Base-by-base conservation (phyloP, 768 basidiomycete species). In the button mushroom (Agaricus bisporus) region DNA sequence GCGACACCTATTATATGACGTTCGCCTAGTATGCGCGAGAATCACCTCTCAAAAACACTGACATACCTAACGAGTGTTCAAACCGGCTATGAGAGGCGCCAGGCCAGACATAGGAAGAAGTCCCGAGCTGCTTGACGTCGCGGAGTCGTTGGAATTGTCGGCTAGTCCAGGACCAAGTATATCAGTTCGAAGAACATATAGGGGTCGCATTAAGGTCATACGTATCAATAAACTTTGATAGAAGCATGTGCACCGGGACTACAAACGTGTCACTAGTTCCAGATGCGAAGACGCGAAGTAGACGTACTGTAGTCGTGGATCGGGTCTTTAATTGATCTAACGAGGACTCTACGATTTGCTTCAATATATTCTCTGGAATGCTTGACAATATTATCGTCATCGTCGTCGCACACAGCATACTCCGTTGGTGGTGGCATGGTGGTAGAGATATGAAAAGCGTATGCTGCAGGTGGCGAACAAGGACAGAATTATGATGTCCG, bases 51-150 rank as follows among this genome's bases (percentile, higher is more conserved):
- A 8, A 48, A 17, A 39, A 3, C 37, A 64, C 69, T 56, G 66
- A 86, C 8, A 32, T 32, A 32, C 90, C 90, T n/a, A 93, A 70
- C 56, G 78, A 85, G 62, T 93, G 90, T 59, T 92, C 90, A 59
- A 93, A 91, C 0, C 91, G 79, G 54, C 83, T 91, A 60, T 92
- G 91, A 0, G 85, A 78, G 0, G 86, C 91, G 1, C 86, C 79
- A 0, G 85, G 81, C 80, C 86, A 92, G 26, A 92, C 86, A 57
- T 79, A 81, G 58, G 81, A 84, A 0, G 86, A 78, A 4, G 85
- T 80, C 0, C 91, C 91, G 7, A 93, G 80, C 62, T 93, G 91
- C 58, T 91, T 91, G 60, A 93, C 78, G 51, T 77, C 67, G 29
- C 90, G 76, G 42, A 93, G 72, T 2, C 91, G 77, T 60, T 93